Base-by-base conservation (phyloP, 2,329 filamentous ascomycete genomes). In the Helminthosporium solani region DNA sequence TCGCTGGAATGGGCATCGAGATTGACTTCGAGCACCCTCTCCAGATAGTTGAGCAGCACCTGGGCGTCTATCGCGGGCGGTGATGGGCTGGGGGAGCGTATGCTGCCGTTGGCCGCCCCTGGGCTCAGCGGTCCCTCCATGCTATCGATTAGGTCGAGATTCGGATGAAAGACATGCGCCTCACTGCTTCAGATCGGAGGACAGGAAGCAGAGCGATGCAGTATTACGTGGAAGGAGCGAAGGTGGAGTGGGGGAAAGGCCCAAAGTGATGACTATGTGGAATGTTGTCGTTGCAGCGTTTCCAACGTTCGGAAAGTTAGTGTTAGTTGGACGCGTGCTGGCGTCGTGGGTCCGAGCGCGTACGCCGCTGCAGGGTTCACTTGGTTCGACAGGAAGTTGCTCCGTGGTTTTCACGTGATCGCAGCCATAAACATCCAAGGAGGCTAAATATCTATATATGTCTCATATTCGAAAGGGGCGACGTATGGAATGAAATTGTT, bases 1-100 rank as follows among this genome's bases (percentile, higher is more conserved):
- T 99, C 92, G 52, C 83, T 78, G 65, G 84, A 83, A n/a, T 74
- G 67, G 23, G 76, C 75, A 34, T 75, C 76, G 18, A 79, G 60
- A 34, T 72, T 78, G 50, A 75, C 71, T 50, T 75, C 67, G 36
- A 78, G 70, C 18, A 78, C 69, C 50, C 68, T 74, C 49, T 68
- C 64, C 50, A 79, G 67, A 57, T 79, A 74, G 57, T 74, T 68
- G 58, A 78, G 68, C 56, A 79, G 70, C 40, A 71, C 54, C 57
- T 75, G 70, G 38, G 76, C 70, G 50, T 78, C 74, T 57, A 78
- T 69, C 38, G 67, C 57, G 42, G 68, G 65, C 46, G 67, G 67
- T 38, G 68, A 61, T 48, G 67, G 64, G 50, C 64, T 69, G 31
- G 63, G 63, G 35, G 66, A 61, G 43, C 61, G 66, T 46, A 64